A percentile compares a stretch with the other conserved stretches of the same genome.
These are phyloP conservation scores for Cyphellophora europaea DNA, from an alignment of 2,329 filamentous ascomycete species.

Conservation along the genomic window DNA sequence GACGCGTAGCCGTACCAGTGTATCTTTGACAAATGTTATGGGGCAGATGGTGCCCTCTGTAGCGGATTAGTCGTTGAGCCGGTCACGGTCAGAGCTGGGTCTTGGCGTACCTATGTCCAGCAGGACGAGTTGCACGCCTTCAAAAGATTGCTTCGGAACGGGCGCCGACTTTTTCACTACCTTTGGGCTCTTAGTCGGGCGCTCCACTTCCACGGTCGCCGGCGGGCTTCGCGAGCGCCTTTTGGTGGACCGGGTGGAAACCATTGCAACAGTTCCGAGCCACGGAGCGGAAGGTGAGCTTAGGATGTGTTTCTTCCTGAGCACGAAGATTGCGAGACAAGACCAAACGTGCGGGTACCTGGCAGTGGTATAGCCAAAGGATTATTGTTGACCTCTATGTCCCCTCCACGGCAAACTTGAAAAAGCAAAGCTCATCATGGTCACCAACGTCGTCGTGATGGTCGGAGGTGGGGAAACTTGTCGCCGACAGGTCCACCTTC, in stretches of 20 bases:
- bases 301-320: no score
- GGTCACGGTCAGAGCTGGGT: background rate
- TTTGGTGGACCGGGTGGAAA: constrained; percentile 8
- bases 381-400: no score
- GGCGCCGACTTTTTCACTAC: background rate
- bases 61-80: background rate
- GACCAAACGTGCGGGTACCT: no score
- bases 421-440: no score
- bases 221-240: constrained; percentile 7
- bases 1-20: constrained; percentile 6
- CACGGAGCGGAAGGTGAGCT: no score
- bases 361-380: no score
- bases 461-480: no score
- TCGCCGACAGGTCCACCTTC: no score
- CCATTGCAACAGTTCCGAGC: constrained; percentile 4
- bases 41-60: constrained; percentile 17
- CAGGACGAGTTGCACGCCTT: constrained; percentile 4
- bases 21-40: constrained; percentile 15
- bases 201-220: background rate
- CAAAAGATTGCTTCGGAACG: constrained; percentile 1
- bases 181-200: constrained; percentile 2
- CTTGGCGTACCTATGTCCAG: constrained; percentile 8
- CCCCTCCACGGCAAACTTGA: no score
- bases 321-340: no score
- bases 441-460: no score